phyloP scores from a whole-genome alignment of 2,329 filamentous ascomycete species.

The Fusarium continuum region DNA sequence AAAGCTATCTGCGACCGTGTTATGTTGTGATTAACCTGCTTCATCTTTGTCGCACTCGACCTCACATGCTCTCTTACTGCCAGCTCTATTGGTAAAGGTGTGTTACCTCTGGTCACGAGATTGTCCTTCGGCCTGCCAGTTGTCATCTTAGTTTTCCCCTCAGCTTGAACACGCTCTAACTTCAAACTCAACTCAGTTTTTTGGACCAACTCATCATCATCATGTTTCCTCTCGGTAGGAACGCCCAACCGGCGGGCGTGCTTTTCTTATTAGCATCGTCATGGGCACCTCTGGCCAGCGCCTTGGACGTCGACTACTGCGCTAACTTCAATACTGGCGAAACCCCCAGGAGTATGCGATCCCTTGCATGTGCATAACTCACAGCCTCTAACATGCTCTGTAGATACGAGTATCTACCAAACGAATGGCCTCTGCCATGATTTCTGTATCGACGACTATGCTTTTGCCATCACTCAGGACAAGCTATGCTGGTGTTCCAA shows the following conservation, averaged over 20 bases:
- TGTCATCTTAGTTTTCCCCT: not conserved
- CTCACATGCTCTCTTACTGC: conserved; percentile 22
- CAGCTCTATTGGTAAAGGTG: conserved; percentile 37
- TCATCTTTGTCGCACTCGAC: conserved; percentile 35
- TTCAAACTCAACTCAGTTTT: conserved; percentile 2
- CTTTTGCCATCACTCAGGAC: conserved; percentile 74
- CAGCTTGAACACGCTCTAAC: conserved; percentile 17
- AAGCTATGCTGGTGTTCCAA: conserved; percentile 80
- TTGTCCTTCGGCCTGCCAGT: not conserved
- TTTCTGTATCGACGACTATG: conserved; percentile 65
- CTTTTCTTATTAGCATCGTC: conserved; percentile 40
- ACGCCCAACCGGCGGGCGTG: conserved; percentile 30
- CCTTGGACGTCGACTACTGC: conserved; percentile 48
- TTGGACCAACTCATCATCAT: conserved; percentile 25
- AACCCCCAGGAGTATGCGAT: conserved; percentile 45
- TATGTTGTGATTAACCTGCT: conserved; percentile 38
- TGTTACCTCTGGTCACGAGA: conserved; percentile 11
- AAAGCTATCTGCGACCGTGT: conserved; percentile 32
- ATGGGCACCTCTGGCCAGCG: conserved; percentile 37
- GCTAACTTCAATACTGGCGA: conserved; percentile 51
- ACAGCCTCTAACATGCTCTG: not conserved
- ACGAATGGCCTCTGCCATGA: conserved; percentile 75
- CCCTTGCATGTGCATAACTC: not conserved
- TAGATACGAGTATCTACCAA: conserved; percentile 67
- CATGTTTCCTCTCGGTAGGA: conserved; percentile 38